phyloP scores from a whole-genome alignment of 1,284 basidiomycete species.

The Lentinula novae-zelandiae region DNA sequence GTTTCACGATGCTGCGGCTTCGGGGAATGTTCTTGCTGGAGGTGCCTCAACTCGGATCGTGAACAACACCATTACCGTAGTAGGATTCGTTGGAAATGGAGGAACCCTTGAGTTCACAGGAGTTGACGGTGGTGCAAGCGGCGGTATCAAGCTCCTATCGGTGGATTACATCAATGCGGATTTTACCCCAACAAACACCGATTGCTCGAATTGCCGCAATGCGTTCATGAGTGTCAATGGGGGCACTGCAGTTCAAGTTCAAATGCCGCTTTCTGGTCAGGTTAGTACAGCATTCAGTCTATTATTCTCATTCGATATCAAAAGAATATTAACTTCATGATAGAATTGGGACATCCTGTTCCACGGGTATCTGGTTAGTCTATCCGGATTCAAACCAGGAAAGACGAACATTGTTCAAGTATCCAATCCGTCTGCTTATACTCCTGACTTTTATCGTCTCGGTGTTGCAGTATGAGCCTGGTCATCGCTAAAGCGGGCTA shows the following conservation, averaged over 20 bases:
- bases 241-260: conserved; percentile 35
- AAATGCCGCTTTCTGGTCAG: conserved; percentile 48
- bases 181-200: conserved; percentile 36
- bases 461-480: conserved; percentile 26
- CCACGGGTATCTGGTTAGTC: conserved; percentile 35
- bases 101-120: conserved; percentile 39
- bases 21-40: conserved; percentile 34
- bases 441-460: conserved; percentile 40
- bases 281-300: conserved; percentile 22
- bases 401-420: conserved; percentile 39
- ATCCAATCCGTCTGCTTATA: conserved; percentile 35
- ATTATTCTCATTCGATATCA: not conserved
- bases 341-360: conserved; percentile 43
- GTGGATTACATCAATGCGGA: conserved; percentile 48
- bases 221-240: conserved; percentile 44
- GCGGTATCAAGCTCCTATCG: conserved; percentile 40
- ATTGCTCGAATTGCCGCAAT: conserved; percentile 45
- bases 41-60: conserved; percentile 37
- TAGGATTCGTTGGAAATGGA: conserved; percentile 40
- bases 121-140: conserved; percentile 37
- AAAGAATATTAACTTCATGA: conserved; percentile 1
- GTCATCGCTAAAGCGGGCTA: not conserved
- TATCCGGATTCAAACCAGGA: conserved; percentile 39
- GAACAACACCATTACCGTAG: conserved; percentile 35
- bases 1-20: conserved; percentile 35